Evolutionary conservation across 1,284 basidiomycete species (phyloP).

Genomic region (Leccinum griseonigrum): DNA sequence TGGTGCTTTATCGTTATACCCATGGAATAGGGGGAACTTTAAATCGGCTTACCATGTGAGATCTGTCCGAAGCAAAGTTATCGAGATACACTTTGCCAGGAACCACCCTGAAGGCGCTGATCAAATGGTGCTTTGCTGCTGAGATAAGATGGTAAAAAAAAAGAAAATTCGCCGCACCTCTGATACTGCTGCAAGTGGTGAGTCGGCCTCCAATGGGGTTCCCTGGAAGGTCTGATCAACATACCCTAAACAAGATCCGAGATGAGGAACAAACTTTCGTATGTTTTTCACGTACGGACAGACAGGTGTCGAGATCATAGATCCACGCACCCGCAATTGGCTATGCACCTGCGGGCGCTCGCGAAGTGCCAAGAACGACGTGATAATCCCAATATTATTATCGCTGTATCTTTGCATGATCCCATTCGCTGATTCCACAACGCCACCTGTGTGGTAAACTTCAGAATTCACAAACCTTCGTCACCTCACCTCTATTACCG

Average conservation of each 20-base stretch:
- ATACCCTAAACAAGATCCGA: slow-evolving; percentile 46
- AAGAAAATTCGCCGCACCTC: slow-evolving; percentile 38
- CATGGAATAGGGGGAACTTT: slow-evolving; percentile 9
- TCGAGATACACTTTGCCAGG: slow-evolving; percentile 49
- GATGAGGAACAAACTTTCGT: slow-evolving; percentile 7
- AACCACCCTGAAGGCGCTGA: slow-evolving; percentile 54
- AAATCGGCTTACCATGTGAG: slow-evolving; percentile 60
- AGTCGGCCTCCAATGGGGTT: slow-evolving; percentile 37
- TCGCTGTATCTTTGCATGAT: slow-evolving; percentile 33
- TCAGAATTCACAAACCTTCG: slow-evolving; percentile 5
- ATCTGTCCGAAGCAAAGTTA: slow-evolving; percentile 73
- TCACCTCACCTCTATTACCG: slow-evolving; percentile 35
- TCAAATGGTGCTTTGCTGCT: slow-evolving; percentile 7
- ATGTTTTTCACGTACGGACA: slow-evolving; percentile 38
- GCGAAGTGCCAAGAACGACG: slow-evolving; percentile 55
- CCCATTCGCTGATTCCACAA: slow-evolving; percentile 61
- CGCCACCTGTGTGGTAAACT: slow-evolving; percentile 45
- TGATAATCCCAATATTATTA: slow-evolving; percentile 74
- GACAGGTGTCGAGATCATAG: slow-evolving; percentile 62
- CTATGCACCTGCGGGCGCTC: slow-evolving; percentile 17
- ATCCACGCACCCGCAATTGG: slow-evolving; percentile 42
- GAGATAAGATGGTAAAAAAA: slow-evolving; percentile 7
- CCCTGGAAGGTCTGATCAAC: slow-evolving; percentile 41
- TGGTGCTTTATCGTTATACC: slow-evolving; percentile 10
- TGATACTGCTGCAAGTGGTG: slow-evolving; percentile 38